Percentiles rank a stretch among this genome's conserved stretches.
These are phyloP conservation scores for Trematosphaeria pertusa DNA, from an alignment of 2,329 filamentous ascomycete species.

Conservation along the genomic window DNA sequence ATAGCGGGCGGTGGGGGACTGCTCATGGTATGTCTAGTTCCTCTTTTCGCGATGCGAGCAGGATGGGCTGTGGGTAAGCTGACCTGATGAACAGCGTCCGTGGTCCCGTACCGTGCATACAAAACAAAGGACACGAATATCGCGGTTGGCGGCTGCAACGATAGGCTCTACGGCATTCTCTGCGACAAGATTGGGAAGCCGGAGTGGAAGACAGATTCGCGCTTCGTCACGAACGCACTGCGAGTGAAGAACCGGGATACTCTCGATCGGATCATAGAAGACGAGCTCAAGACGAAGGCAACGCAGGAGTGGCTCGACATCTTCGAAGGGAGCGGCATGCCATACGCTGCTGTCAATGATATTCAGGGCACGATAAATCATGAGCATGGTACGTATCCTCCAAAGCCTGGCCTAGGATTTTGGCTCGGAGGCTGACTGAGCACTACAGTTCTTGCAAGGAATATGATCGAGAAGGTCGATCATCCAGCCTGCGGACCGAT, in stretches of 20 bases:
- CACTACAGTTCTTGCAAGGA: constrained; percentile 67
- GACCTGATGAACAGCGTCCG: constrained; percentile 70
- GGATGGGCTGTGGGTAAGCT: too few species aligned
- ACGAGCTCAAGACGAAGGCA: constrained; percentile 74
- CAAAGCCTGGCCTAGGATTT: not conserved
- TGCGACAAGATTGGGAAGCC: constrained; percentile 63
- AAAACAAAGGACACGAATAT: constrained; percentile 67
- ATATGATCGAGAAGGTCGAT: constrained; percentile 88
- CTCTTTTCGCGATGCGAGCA: too few species aligned
- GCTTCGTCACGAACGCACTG: constrained; percentile 65
- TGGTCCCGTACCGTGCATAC: constrained; percentile 91
- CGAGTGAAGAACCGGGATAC: constrained; percentile 73
- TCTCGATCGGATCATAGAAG: constrained; percentile 80
- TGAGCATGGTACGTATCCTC: constrained; percentile 69
- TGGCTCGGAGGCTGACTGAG: not conserved
- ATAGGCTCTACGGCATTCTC: constrained; percentile 66
- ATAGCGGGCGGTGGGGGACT: constrained; percentile 91
- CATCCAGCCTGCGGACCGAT: constrained; percentile 83
- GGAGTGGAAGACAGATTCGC: constrained; percentile 64
- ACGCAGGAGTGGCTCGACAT: constrained; percentile 87
- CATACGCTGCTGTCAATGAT: constrained; percentile 92
- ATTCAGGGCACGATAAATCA: constrained; percentile 84
- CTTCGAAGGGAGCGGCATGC: constrained; percentile 90
- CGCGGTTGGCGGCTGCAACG: constrained; percentile 68
- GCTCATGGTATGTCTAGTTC: constrained; percentile 76